These are phyloP conservation scores for Coriolopsis trogii DNA, from an alignment of 1,284 basidiomycete species.

Conservation along the genomic window DNA sequence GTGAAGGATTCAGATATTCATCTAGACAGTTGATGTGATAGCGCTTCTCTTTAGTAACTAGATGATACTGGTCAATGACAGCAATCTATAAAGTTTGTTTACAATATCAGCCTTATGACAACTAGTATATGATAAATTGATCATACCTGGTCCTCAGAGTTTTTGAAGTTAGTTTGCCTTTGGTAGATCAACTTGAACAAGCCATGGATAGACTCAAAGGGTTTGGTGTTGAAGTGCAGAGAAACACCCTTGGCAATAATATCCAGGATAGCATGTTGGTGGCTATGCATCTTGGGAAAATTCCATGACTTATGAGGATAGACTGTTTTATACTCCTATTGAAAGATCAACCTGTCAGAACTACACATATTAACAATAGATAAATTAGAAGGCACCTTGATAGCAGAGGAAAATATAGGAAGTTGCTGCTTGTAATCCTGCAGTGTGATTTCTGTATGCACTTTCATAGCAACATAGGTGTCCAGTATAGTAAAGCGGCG, in stretches of 20 bases:
- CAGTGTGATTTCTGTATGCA: too few relatives aligned
- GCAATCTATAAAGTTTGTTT: too few relatives aligned
- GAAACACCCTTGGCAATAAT: constrained; percentile 28
- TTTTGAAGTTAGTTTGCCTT: constrained; percentile 34
- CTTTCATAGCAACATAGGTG: too few relatives aligned
- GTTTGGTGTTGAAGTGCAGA: constrained; percentile 27
- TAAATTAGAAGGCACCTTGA: neutral
- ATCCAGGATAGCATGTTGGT: constrained; percentile 25
- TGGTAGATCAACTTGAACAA: constrained; percentile 30
- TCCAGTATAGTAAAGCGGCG: too few relatives aligned
- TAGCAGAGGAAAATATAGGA: too few relatives aligned
- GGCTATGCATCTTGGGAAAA: constrained; percentile 28
- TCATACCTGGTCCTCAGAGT: constrained; percentile 30
- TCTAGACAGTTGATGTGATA: too few relatives aligned
- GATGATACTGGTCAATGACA: too few relatives aligned
- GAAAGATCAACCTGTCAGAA: neutral
- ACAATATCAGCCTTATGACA: too few relatives aligned
- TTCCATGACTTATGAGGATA: constrained; percentile 26
- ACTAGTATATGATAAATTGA: too few relatives aligned
- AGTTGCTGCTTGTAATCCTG: too few relatives aligned
- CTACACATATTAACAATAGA: neutral
- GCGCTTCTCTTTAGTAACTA: too few relatives aligned
- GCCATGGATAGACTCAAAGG: constrained; percentile 30
- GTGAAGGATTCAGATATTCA: too few relatives aligned
- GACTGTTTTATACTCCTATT: neutral